Conservation (phyloP, 225 moss, liverwort and hornwort genomes). For the Marchantia paleacea region DNA sequence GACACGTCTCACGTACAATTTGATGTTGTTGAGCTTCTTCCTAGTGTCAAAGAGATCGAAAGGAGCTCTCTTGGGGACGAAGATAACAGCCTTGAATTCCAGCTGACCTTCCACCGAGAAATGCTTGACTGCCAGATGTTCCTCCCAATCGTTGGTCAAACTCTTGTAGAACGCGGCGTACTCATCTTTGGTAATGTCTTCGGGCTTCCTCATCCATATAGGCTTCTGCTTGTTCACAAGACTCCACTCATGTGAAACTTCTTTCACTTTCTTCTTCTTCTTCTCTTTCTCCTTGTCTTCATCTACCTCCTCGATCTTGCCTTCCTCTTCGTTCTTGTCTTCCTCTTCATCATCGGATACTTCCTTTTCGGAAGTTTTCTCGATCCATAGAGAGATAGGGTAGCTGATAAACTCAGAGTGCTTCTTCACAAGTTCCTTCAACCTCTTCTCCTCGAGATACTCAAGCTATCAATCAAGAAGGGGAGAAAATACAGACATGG, state of each 20-base stretch:
- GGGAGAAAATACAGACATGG: too few species aligned
- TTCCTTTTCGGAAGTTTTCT: slow-evolving; percentile 66
- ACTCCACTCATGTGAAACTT: slow-evolving; percentile 60
- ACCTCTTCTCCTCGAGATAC: slow-evolving; percentile 68
- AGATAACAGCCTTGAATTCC: slow-evolving; percentile 67
- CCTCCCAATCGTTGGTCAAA: slow-evolving; percentile 70
- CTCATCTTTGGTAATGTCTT: slow-evolving; percentile 69
- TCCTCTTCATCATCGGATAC: slow-evolving; percentile 74
- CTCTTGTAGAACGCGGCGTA: slow-evolving; percentile 81
- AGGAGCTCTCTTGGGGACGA: slow-evolving; percentile 58
- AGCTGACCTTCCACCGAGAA: slow-evolving; percentile 76
- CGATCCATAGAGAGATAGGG: slow-evolving; percentile 65
- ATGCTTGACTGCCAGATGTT: slow-evolving; percentile 66
- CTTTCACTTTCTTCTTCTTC: slow-evolving; percentile 63
- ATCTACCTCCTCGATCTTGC: slow-evolving; percentile 60
- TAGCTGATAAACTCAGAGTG: slow-evolving; percentile 85
- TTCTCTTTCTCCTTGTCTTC: slow-evolving; percentile 58
- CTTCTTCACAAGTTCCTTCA: slow-evolving; percentile 76
- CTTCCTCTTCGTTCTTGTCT: slow-evolving; percentile 51
- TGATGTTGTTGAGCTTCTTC: slow-evolving; percentile 74
- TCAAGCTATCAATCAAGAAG: slow-evolving; percentile 33
- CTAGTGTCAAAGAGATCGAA: slow-evolving; percentile 73
- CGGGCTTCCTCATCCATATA: slow-evolving; percentile 72
- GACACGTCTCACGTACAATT: slow-evolving; percentile 73
- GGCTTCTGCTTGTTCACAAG: slow-evolving; percentile 77